A percentile compares a stretch with the other conserved stretches of the same genome.
These are phyloP conservation scores for Lomentospora prolificans DNA, from an alignment of 2,329 filamentous ascomycete genomes.

Conservation along the genomic window DNA sequence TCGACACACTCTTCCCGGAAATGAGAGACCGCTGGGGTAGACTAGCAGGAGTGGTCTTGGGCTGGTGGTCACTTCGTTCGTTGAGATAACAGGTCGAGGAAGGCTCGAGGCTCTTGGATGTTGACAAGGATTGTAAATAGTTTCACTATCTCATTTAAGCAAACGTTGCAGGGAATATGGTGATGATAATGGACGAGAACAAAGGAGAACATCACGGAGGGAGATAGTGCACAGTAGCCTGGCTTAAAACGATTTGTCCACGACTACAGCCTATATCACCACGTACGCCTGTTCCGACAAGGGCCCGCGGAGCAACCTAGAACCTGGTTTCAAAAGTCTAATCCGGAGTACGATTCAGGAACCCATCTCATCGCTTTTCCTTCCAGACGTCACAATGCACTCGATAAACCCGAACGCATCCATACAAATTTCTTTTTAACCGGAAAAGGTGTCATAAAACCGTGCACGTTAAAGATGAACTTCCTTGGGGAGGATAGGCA, in stretches of 20 bases:
- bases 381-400: neutral
- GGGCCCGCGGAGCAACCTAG: neutral
- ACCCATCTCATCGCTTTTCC: neutral
- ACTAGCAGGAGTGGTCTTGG: too few species aligned
- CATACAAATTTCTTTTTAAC: constrained; percentile 1
- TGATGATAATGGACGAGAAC: too few species aligned
- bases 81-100: too few species aligned
- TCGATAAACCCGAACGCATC: neutral
- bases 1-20: too few species aligned
- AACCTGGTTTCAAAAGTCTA: constrained; percentile 2
- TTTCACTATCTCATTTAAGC: too few species aligned
- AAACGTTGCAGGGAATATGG: too few species aligned
- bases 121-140: too few species aligned
- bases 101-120: too few species aligned
- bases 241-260: neutral
- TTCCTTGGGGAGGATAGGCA: neutral
- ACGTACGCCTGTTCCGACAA: neutral
- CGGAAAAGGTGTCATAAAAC: constrained; percentile 1
- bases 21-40: too few species aligned
- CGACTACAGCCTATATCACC: constrained; percentile 3
- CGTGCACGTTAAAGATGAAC: neutral
- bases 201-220: neutral
- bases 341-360: constrained; percentile 1
- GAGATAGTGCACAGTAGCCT: neutral
- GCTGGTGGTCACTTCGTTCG: too few species aligned